Base-by-base conservation (phyloP, 495 filamentous ascomycete species). In the Neurospora sp. region DNA sequence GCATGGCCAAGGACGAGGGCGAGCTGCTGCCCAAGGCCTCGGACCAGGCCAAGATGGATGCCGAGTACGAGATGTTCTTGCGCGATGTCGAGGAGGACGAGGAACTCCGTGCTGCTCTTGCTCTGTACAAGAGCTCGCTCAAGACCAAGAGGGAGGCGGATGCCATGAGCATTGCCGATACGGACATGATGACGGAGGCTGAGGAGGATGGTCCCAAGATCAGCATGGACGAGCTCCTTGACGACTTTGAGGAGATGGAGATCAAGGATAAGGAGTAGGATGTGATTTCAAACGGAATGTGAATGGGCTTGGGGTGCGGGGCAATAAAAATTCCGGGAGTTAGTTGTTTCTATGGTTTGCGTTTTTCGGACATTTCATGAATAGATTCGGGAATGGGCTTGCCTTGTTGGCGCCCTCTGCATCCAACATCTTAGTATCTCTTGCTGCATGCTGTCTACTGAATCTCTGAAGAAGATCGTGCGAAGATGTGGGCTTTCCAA, bases 31-130 rank as follows among this genome's bases (percentile, higher is more conserved):
- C 89, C 41, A 89, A 90, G 81, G 92, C 93, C 79, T 84, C 93
- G 69, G 95, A 98, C 79, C 90, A 92, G 75, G 91, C 93, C 70
- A 87, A 89, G 61, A 89, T 94, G 78, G 96, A 98, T 75, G 86
- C 88, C 45, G 96, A 99, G 81, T 98, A 94, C 79, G 96, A 99
- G 85, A 89, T 92, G 89, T 99, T 99, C 89, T 83, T 99, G 83
- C 89, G 92, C 48, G 96, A 98, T 81, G 91, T 99, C 12, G 96
- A 99, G 81, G 94, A 97, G 79, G 96, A 99, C 79, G 86, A 90
- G 45, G 96, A 99, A 76, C 85, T 99, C 69, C 86, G 95, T 38
- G 84, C 88, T 69, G 94, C 93, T 5, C 80, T 98, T 78, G 91
- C 92, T 71, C 77, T 99, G 77, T 99, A 97, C 82, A 97, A 97